Conservation (phyloP, 108 stramenopile species). For the Conticribra weissflogii region DNA sequence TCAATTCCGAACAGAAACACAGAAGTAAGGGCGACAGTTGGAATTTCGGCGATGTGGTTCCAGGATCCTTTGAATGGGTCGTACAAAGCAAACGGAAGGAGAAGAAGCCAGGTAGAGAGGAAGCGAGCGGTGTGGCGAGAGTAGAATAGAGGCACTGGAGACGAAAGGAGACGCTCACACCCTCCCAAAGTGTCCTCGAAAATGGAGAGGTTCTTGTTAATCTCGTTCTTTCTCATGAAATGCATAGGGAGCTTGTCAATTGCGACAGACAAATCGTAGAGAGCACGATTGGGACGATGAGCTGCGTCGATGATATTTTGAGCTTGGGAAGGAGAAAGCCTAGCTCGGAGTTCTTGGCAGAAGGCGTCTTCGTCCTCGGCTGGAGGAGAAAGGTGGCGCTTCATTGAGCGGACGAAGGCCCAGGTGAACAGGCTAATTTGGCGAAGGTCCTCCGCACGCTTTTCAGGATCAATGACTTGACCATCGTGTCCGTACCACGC, state of each 20-base stretch:
- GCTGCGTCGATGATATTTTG: constrained; percentile 59
- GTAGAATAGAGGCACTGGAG: constrained; percentile 77
- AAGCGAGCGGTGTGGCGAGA: constrained; percentile 79
- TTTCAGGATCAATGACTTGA: constrained; percentile 29
- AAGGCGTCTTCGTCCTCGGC: constrained; percentile 70
- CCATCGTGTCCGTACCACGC: constrained; percentile 61
- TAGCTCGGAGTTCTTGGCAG: constrained; percentile 50
- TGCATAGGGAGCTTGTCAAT: constrained; percentile 83
- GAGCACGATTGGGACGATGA: constrained; percentile 80
- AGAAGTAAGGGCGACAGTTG: constrained; percentile 61
- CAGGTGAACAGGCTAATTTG: constrained; percentile 64
- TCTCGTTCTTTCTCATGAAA: constrained; percentile 73
- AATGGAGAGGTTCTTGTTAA: constrained; percentile 69
- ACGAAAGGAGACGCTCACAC: constrained; percentile 66
- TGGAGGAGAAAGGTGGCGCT: constrained; percentile 72
- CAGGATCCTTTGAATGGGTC: constrained; percentile 68
- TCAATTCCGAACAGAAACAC: constrained; percentile 85
- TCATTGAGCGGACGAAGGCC: constrained; percentile 77
- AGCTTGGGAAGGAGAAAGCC: constrained; percentile 63
- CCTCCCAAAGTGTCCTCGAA: constrained; percentile 78
- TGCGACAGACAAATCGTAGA: constrained; percentile 70
- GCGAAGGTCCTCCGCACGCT: constrained; percentile 56
- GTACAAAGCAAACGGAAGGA: constrained; percentile 78
- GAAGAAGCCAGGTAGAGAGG: constrained; percentile 73
- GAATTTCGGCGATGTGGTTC: constrained; percentile 84